Base-by-base conservation (phyloP, 2,329 filamentous ascomycete species). In the Fusarium mundagurra region DNA sequence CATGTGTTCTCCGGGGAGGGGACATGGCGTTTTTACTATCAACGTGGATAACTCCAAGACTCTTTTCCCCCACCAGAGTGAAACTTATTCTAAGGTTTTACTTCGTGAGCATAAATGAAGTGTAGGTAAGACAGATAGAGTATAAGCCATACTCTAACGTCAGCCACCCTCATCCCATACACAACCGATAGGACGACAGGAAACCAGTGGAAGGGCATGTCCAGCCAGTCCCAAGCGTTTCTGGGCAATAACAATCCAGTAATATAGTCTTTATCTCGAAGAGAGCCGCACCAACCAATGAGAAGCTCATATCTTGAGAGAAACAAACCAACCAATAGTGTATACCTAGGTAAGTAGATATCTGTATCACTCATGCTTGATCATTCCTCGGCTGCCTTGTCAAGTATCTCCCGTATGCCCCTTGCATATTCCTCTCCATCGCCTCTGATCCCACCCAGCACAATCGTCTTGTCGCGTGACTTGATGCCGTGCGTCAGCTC, bases 401-500 rank as follows among this genome's bases (percentile, higher is more conserved):
- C 71, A 55, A 83, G 72, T 57, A 79, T 47, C 38, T 77, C 73
- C 27, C 81, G 75, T 33, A 83, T 72, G 18, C 53, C 74, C 24
- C 71, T 69, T 29, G 76, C 80, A 66, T 78, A 80, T 22, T 70
- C 69, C 11, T 79, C 68, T 24, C 79, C 81, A 6, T 83, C 81
- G 2, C 80, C 81, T 34, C 77, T 71, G 43, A 83, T 66, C 34
- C 83, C 84, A 14, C 62, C 79, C 12, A 87, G 63, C 6, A 85
- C 82, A 18, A 93, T 81, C 0, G 87, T 91, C 82, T 94, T 94
- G 48, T 92, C 88, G 64, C 88, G 86, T 27, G 89, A 91, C 80
- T 91, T 93, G 61, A 87, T 79, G 1, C 92, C 92, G 22, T 89
- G 89, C 18, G 88, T 86, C 45, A 94, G 87, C 48, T 88, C 85